Evolutionary conservation across 305 asterid species (phyloP), one percentile per base, ranked within the genome.

Genomic region (Fraxinus platypoda): DNA sequence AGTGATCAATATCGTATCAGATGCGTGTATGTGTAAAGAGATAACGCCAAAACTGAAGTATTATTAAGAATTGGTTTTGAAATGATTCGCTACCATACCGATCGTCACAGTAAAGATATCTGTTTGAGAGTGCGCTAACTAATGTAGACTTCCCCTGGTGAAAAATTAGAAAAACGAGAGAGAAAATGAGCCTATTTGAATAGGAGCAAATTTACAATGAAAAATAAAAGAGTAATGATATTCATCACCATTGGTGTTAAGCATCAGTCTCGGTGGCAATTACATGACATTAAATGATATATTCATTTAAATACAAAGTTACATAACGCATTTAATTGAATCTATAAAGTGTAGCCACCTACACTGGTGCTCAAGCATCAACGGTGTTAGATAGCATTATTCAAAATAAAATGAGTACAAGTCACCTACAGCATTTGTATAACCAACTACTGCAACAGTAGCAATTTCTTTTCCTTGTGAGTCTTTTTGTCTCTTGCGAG

Each of bases 391-490:
- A 34, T 34, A 34, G 8, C 37, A 34, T 34, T 5, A 34, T 34
- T 34, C 37, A 6, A 66, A 66, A 81, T 43, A 37, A 82, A 43
- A 57, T 17, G 52, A 70, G 66, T 85, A 81, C 3, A 66, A 83
- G 77, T 79, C 81, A 87, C 95, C 83, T 88, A 96, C 99, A 87
- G 99, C 98, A 92, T 94, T 96, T 77, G 99, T 96, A 85, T 96
- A 94, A 81, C 99, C 99, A 85, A 96, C 98, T 71, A 96, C 88
- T 87, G 97, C 99, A 87, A 96, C 92, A 25, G 98, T 96, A 59
- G 92, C 90, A 83, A 90, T 87, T 81, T 89, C 95, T 88, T 89
- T 91, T 59, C 97, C 98, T 13, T 90, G 87, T 70, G 89, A 77
- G 75, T 86, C 89, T 75, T 93, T 95, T 80, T 91, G 90, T 84